A percentile compares a stretch with the other conserved stretches of the same genome.
These are phyloP conservation scores for Thuja plicata DNA, from an alignment of 83 land plant genomes.

Conservation along the genomic window DNA sequence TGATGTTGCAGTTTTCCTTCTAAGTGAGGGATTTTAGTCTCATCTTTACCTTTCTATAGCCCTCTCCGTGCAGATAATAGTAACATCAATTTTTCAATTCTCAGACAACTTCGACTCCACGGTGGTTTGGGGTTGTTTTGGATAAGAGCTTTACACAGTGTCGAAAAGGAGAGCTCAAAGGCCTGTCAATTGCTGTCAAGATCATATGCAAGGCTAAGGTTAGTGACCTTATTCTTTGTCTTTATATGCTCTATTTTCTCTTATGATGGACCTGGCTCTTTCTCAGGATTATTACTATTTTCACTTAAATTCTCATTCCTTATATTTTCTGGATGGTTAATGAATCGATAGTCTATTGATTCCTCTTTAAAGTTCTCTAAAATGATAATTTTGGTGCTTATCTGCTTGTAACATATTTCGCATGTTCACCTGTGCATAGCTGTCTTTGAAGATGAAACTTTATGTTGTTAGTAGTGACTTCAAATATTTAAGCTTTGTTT, in stretches of 20 bases:
- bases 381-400: too few relatives aligned
- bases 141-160: slow-evolving; percentile 74
- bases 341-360: too few relatives aligned
- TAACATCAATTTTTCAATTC: slow-evolving; percentile 49
- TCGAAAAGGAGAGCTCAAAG: slow-evolving; percentile 78
- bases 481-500: not conserved
- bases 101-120: slow-evolving; percentile 50
- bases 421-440: not conserved
- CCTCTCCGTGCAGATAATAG: slow-evolving; percentile 64
- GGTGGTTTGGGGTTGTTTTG: slow-evolving; percentile 45
- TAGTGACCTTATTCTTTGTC: not conserved
- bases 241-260: not conserved
- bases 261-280: not conserved
- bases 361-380: too few relatives aligned
- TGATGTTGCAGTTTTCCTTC: too few relatives aligned
- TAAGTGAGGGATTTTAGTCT: too few relatives aligned
- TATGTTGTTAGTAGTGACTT: not conserved
- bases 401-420: too few relatives aligned
- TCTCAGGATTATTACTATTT: too few relatives aligned
- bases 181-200: slow-evolving; percentile 81
- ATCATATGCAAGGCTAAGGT: slow-evolving; percentile 88
- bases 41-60: slow-evolving; percentile 65
- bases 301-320: too few relatives aligned
- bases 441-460: not conserved
- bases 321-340: too few relatives aligned